Percentiles rank a stretch among this genome's conserved stretches.
Conservation (phyloP, 1,284 basidiomycete species). For the Amylostereum areolatum region DNA sequence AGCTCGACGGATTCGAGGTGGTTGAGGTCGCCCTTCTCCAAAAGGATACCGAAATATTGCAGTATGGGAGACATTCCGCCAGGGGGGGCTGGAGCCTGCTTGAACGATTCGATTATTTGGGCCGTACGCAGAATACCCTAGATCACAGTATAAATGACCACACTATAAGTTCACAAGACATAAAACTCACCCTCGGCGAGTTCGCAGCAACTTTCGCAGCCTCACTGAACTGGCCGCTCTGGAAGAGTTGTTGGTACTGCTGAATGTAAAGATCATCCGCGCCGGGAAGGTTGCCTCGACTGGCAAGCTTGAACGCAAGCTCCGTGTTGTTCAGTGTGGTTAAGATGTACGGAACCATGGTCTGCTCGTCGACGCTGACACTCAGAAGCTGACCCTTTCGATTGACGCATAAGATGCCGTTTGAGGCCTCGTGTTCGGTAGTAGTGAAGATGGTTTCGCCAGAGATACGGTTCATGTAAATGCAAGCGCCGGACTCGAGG, state of each 20-base stretch:
- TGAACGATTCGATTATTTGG: slow-evolving; percentile 98
- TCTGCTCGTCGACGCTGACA: slow-evolving; percentile 95
- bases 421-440: slow-evolving; percentile 88
- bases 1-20: slow-evolving; percentile 95
- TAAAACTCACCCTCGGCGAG: slow-evolving; percentile 73
- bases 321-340: slow-evolving; percentile 95
- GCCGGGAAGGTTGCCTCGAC: slow-evolving; percentile 94
- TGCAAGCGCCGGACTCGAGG: slow-evolving; percentile 95
- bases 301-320: slow-evolving; percentile 97
- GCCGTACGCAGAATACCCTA: slow-evolving; percentile 93
- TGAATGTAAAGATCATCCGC: slow-evolving; percentile 97
- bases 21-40: slow-evolving; percentile 98
- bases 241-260: slow-evolving; percentile 94
- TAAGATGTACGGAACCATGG: slow-evolving; percentile 93
- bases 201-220: slow-evolving; percentile 99
- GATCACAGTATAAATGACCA: slow-evolving; percentile 5
- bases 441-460: slow-evolving; percentile 99
- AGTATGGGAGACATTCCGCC: slow-evolving; percentile 95
- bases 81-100: slow-evolving; percentile 85
- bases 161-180: background rate
- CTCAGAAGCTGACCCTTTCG: slow-evolving; percentile 98
- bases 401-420: slow-evolving; percentile 99
- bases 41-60: slow-evolving; percentile 96
- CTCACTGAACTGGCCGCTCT: slow-evolving; percentile 85
- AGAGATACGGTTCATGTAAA: slow-evolving; percentile 99